Conservation (phyloP, 2,329 filamentous ascomycete species). For the Sporothrix brasiliensis region DNA sequence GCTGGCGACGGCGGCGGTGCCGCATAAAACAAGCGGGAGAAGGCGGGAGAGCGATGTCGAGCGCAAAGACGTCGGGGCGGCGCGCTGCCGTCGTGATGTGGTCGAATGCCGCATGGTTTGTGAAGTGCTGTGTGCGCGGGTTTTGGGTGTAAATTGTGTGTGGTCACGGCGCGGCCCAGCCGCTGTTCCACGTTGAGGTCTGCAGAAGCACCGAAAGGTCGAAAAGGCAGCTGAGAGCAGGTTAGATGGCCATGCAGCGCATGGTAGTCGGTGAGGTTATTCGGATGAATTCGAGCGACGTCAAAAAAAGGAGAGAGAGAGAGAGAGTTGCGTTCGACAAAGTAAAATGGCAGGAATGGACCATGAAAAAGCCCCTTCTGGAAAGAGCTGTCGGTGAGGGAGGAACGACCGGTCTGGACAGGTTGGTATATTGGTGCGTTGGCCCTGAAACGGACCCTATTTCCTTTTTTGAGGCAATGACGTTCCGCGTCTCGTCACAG, state of each 20-base stretch:
- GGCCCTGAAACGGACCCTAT: not conserved
- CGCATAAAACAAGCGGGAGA: slow-evolving; percentile 7
- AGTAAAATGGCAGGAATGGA: not conserved
- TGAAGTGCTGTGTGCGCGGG: not conserved
- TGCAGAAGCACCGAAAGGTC: not conserved
- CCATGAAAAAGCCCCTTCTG: slow-evolving; percentile 11
- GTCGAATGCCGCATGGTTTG: slow-evolving; percentile 21
- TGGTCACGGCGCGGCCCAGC: slow-evolving; percentile 9
- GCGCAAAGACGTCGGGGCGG: not conserved
- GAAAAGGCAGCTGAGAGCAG: slow-evolving; percentile 4
- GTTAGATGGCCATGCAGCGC: slow-evolving; percentile 21
- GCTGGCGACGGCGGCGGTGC: slow-evolving; percentile 38
- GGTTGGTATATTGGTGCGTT: not conserved
- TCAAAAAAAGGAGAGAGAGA: not conserved
- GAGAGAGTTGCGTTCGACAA: not conserved
- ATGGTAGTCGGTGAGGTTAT: slow-evolving; percentile 7
- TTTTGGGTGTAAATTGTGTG: not conserved
- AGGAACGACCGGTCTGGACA: not conserved
- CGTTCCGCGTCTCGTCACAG: not conserved
- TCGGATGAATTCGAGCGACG: not conserved
- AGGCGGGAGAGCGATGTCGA: slow-evolving; percentile 6
- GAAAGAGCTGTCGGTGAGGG: not conserved
- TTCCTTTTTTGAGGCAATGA: not conserved
- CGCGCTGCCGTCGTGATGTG: slow-evolving; percentile 13
- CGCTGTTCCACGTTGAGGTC: not conserved